Evolutionary conservation across 129 eudicot species (phyloP).

Genomic region (Flaveria ramosissima): DNA sequence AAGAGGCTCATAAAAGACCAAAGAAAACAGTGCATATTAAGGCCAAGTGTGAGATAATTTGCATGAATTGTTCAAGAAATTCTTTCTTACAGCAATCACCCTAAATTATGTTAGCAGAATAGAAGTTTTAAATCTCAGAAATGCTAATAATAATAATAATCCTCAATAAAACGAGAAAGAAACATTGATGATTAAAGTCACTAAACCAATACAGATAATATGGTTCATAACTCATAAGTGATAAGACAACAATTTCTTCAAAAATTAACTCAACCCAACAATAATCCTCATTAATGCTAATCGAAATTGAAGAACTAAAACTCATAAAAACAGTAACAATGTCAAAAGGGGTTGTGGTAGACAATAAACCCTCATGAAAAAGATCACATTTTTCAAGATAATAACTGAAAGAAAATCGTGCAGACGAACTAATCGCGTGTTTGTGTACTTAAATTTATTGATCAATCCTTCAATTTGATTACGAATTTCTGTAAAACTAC

Average conservation of each 20-base stretch:
- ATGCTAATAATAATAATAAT: too few species aligned
- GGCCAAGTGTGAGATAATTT: not conserved
- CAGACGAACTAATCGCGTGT: not conserved
- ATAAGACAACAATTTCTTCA: not conserved
- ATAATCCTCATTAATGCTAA: not conserved
- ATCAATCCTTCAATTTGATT: not conserved
- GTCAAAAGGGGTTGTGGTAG: too few species aligned
- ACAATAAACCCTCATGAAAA: too few species aligned
- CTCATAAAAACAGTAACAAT: not conserved
- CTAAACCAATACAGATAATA: not conserved
- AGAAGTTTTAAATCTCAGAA: not conserved
- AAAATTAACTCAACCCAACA: not conserved
- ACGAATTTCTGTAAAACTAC: not conserved
- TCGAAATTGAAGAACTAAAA: not conserved
- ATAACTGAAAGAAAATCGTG: constrained; percentile 4
- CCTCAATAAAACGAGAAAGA: too few species aligned
- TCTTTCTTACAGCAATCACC: not conserved
- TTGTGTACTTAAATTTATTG: not conserved
- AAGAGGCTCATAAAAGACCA: not conserved
- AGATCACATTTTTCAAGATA: not conserved
- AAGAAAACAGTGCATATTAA: not conserved
- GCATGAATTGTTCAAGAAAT: not conserved
- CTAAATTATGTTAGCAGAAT: not conserved
- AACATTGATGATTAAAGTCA: not conserved
- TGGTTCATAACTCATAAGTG: not conserved